A percentile compares a stretch with the other conserved stretches of the same genome.
Conservation (phyloP, 108 stramenopile genomes). For the Cyclotella cryptica region DNA sequence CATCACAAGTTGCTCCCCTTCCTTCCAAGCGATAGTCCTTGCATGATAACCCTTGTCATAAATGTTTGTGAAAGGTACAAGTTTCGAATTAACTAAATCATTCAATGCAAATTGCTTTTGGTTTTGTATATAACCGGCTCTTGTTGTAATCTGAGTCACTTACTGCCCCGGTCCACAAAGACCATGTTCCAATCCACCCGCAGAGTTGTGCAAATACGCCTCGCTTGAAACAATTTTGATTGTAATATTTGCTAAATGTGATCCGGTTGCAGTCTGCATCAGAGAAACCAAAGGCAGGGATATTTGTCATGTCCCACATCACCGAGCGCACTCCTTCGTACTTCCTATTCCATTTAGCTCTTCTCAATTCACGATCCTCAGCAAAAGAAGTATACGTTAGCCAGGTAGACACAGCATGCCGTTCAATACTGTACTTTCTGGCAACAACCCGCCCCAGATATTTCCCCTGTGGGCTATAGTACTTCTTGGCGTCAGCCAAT, state of each 20-base stretch:
- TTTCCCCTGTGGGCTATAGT: no score
- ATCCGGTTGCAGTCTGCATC: background rate
- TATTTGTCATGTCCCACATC: conserved; percentile 3
- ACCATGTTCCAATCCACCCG: background rate
- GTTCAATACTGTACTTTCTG: no score
- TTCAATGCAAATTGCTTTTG: background rate
- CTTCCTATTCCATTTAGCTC: no score
- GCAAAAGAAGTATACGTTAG: no score
- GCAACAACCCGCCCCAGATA: no score
- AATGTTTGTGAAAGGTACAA: background rate
- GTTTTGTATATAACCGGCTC: background rate
- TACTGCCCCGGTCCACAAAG: background rate
- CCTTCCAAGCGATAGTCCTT: background rate
- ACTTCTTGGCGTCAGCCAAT: no score
- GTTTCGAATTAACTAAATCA: background rate
- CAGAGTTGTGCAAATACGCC: background rate
- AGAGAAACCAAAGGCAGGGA: background rate
- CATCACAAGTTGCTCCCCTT: no score
- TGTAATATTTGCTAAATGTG: background rate
- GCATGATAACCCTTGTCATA: background rate
- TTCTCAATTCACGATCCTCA: no score
- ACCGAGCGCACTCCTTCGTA: no score
- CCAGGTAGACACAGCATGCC: no score
- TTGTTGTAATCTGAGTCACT: background rate
- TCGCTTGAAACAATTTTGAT: background rate